Conservation (phyloP, 192 early-diverging fungal species). For the Mortierella claussenii region DNA sequence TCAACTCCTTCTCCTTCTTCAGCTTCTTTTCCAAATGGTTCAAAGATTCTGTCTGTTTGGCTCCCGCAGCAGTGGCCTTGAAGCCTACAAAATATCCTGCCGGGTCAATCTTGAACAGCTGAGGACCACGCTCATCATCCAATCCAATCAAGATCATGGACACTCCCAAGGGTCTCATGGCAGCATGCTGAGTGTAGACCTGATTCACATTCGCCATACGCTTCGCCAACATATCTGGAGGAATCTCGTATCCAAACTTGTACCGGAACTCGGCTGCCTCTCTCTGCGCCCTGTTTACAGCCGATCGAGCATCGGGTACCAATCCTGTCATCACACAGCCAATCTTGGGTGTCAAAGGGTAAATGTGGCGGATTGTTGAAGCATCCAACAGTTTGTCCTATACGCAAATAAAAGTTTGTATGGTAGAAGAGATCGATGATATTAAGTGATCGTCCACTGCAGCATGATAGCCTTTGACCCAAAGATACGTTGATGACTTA, state of each 20-base stretch:
- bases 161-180: slow-evolving; percentile 97
- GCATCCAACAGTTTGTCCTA: slow-evolving; percentile 98
- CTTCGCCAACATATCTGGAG: slow-evolving; percentile 96
- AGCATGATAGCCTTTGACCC: no score
- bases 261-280: slow-evolving; percentile 99
- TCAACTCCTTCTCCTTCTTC: slow-evolving; percentile 87
- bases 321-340: slow-evolving; percentile 99
- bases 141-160: slow-evolving; percentile 98
- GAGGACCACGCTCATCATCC: slow-evolving; percentile 96
- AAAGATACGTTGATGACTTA: no score
- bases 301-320: slow-evolving; percentile 93
- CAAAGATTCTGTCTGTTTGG: slow-evolving; percentile 95
- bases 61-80: slow-evolving; percentile 94
- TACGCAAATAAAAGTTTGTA: not conserved
- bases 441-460: not conserved
- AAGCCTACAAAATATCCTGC: slow-evolving; percentile 99
- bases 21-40: slow-evolving; percentile 99
- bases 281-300: slow-evolving; percentile 90
- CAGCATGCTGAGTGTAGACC: slow-evolving; percentile 99
- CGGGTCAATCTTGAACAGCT: slow-evolving; percentile 98
- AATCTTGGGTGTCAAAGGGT: slow-evolving; percentile 90
- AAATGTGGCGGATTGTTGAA: slow-evolving; percentile 92
- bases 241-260: slow-evolving; percentile 99
- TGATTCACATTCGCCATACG: slow-evolving; percentile 98
- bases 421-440: not conserved